These are phyloP conservation scores for Xylaria sp. DNA, from an alignment of 2,329 filamentous ascomycete species.

Conservation along the genomic window DNA sequence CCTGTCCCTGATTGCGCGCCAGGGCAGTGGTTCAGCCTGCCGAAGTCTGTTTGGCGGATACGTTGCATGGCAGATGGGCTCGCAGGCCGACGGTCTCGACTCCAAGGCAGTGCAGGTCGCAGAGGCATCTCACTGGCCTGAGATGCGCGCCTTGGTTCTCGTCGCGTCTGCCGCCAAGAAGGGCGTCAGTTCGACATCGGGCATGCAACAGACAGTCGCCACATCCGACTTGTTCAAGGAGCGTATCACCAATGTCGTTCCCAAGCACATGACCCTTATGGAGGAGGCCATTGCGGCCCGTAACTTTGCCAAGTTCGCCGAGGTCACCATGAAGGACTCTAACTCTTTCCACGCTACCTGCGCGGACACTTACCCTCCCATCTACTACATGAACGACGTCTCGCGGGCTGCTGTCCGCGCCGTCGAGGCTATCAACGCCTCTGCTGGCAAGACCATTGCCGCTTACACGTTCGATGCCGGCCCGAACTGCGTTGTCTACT, in stretches of 20 bases:
- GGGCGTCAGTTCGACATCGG: constrained; percentile 83
- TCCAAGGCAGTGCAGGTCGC: constrained; percentile 85
- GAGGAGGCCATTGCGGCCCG: constrained; percentile 69
- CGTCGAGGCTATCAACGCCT: constrained; percentile 81
- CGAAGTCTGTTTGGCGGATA: constrained; percentile 91
- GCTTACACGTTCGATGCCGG: constrained; percentile 98
- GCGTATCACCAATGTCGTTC: constrained; percentile 71
- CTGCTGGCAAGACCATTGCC: constrained; percentile 71
- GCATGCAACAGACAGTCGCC: constrained; percentile 94
- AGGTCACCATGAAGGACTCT: constrained; percentile 92
- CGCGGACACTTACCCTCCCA: constrained; percentile 91
- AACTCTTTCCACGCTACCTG: constrained; percentile 97
- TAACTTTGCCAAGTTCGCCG: constrained; percentile 82
- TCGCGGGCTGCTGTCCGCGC: constrained; percentile 79
- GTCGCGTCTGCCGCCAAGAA: constrained; percentile 94
- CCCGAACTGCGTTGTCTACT: constrained; percentile 96
- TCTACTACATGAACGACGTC: constrained; percentile 98
- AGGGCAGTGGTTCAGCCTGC: constrained; percentile 93
- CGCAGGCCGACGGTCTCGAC: constrained; percentile 71
- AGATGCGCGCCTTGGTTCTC: constrained; percentile 87
- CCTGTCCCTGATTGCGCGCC: constrained; percentile 81
- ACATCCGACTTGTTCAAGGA: constrained; percentile 83
- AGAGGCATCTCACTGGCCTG: constrained; percentile 84
- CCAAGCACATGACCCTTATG: constrained; percentile 77
- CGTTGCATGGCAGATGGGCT: constrained; percentile 86